These are phyloP conservation scores for Aschersonia sp. DNA, from an alignment of 2,329 filamentous ascomycete species.

Conservation along the genomic window DNA sequence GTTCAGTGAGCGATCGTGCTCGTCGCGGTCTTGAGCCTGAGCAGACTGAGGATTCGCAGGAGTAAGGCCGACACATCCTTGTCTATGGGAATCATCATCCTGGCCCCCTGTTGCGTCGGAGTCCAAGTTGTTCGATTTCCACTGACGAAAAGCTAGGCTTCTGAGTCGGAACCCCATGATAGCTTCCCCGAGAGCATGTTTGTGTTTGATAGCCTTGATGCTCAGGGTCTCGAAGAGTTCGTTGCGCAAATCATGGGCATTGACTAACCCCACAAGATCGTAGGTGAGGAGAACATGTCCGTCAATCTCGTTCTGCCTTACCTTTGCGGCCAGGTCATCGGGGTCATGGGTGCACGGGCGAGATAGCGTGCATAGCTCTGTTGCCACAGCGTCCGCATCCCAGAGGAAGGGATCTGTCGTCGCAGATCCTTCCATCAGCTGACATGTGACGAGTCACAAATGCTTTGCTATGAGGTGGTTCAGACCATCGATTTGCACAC, in stretches of 20 bases:
- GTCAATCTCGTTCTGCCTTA: conserved; percentile 50
- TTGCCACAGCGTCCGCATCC: conserved; percentile 51
- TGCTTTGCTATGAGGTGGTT: background rate
- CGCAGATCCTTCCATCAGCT: conserved; percentile 12
- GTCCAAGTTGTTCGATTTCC: conserved; percentile 9
- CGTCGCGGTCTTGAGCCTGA: background rate
- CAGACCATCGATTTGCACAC: background rate
- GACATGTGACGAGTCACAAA: conserved; percentile 1
- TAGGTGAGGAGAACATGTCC: conserved; percentile 48
- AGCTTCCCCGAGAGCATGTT: conserved; percentile 39
- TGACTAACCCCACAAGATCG: conserved; percentile 28
- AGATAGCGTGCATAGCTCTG: conserved; percentile 44
- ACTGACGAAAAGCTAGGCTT: conserved; percentile 32
- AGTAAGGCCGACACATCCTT: background rate
- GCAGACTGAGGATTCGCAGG: conserved; percentile 1
- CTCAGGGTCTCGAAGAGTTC: conserved; percentile 38
- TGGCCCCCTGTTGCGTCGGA: background rate
- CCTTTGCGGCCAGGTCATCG: conserved; percentile 30
- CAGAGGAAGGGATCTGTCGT: conserved; percentile 58
- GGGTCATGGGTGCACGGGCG: conserved; percentile 37
- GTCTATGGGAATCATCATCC: background rate
- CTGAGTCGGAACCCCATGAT: conserved; percentile 38
- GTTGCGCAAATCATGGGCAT: conserved; percentile 16
- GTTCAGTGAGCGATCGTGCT: background rate
- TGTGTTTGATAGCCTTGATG: conserved; percentile 42